Percentiles rank a stretch among this genome's conserved stretches.
Conservation (phyloP, 176 grass and related monocot genomes). For the Melocanna baccifera region DNA sequence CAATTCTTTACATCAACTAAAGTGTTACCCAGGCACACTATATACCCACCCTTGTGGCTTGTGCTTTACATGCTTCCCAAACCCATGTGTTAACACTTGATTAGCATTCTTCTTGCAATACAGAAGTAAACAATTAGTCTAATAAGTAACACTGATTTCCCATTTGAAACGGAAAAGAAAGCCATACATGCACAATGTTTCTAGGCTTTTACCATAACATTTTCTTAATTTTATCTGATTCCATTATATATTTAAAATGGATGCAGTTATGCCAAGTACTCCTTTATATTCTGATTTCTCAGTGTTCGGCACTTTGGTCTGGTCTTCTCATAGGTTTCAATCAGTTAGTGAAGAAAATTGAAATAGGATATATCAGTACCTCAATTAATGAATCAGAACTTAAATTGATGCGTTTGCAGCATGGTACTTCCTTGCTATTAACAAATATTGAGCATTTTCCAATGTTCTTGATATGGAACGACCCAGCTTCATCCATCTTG, state of each 20-base stretch:
- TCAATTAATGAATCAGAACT: constrained; percentile 73
- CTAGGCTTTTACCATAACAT: background rate
- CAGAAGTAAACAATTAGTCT: background rate
- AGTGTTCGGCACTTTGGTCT: background rate
- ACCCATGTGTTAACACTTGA: background rate
- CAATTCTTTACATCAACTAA: background rate
- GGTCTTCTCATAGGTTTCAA: background rate
- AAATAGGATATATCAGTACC: constrained; percentile 41
- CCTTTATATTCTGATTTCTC: background rate
- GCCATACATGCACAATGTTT: background rate
- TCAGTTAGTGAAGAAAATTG: background rate
- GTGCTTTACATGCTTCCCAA: background rate
- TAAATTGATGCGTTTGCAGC: constrained; percentile 68
- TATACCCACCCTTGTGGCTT: background rate
- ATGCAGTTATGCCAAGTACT: background rate
- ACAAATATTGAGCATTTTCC: constrained; percentile 87
- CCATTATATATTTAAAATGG: background rate
- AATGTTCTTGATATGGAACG: constrained; percentile 36
- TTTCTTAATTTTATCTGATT: background rate
- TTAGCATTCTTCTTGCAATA: background rate
- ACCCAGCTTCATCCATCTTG: constrained; percentile 58
- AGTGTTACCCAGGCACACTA: background rate
- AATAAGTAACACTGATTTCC: background rate
- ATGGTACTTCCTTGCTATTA: constrained; percentile 86
- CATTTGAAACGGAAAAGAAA: background rate